Percentiles rank a stretch among this genome's conserved stretches.
phyloP scores from a whole-genome alignment of 1,284 basidiomycete genomes.

The Ganoderma lucidum region DNA sequence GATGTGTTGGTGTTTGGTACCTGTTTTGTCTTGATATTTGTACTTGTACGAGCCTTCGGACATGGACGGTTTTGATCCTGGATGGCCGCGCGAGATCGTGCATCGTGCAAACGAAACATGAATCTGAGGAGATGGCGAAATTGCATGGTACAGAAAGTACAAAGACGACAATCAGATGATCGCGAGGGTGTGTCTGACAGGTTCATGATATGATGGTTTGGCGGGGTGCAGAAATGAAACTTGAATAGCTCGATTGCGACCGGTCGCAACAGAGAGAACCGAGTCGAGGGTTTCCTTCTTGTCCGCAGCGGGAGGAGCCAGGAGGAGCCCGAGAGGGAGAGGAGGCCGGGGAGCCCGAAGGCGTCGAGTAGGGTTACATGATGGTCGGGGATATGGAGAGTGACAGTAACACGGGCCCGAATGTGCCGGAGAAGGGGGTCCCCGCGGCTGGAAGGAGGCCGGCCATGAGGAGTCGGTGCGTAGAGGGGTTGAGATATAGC shows the following conservation, averaged over 20 bases:
- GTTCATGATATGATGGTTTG: conserved; percentile 23
- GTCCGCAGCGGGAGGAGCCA: not conserved
- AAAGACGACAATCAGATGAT: conserved; percentile 35
- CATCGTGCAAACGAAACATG: conserved; percentile 6
- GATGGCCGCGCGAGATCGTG: conserved; percentile 8
- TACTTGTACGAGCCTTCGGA: conserved; percentile 26
- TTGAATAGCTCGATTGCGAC: conserved; percentile 11
- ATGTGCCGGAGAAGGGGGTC: conserved; percentile 21
- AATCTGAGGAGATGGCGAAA: conserved; percentile 12
- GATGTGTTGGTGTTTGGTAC: conserved; percentile 9
- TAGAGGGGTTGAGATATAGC: conserved; percentile 22
- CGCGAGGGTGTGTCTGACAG: conserved; percentile 27
- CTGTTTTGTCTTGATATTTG: conserved; percentile 22
- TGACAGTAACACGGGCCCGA: conserved; percentile 6
- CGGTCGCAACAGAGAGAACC: conserved; percentile 4
- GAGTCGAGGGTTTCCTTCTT: conserved; percentile 7
- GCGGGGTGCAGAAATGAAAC: conserved; percentile 24
- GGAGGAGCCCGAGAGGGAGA: not conserved
- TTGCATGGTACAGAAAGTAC: conserved; percentile 19
- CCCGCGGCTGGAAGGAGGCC: conserved; percentile 4
- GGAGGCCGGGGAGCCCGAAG: conserved; percentile 7
- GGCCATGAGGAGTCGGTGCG: conserved; percentile 32
- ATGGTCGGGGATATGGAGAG: conserved; percentile 9
- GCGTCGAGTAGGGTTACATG: conserved; percentile 2
- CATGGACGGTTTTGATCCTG: conserved; percentile 18